Base-by-base conservation (phyloP, 208 protist species). In the Endotrypanum monterogeii region DNA sequence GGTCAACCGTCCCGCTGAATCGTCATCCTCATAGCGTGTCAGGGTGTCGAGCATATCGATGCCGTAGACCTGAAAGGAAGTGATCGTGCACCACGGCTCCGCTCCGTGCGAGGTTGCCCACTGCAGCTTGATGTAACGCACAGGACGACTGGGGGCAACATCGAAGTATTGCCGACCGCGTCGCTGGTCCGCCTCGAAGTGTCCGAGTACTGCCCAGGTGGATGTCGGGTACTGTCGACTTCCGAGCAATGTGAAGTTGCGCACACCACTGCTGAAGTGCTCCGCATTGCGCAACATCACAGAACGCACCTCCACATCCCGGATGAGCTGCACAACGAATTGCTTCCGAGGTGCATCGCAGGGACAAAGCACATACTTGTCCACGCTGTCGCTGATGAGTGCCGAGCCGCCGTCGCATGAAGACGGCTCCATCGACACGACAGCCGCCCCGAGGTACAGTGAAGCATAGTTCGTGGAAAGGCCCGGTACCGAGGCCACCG, bases 21-120 rank as follows among this genome's bases (percentile, higher is more conserved):
- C 67, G 32, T 58, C 66, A 11, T 46, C 51, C 23, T 51, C 67
- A 9, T 71, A 71, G 32, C 67, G 67, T 35, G 51, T 60, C 51
- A 71, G 67, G 37, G 67, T 71, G 35, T 71, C 67, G 32, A 71
- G 54, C 54, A 62, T 25, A 35, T 71, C 67, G 23, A 71, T 58
- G 48, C 67, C 67, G 67, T 57, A 71, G 35, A 71, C 67, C 52
- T 71, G 67, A 39, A 71, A 71, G 2, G 67, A 71, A 23, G 67
- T 71, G 37, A 71, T 71, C 3, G 67, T 71, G 54, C 67, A 71
- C 67, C 67, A 71, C 67, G 67, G 67, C 67, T 71, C 67, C 37
- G 52, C 8, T 37, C 67, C 67, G 32, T 71, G 44, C 67, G 67
- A 71, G 37, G 67, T 62, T 52, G 67, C 67, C 67, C 67, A 71